phyloP scores from a whole-genome alignment of 108 stramenopile genomes.

The Mediolabrus comicus region DNA sequence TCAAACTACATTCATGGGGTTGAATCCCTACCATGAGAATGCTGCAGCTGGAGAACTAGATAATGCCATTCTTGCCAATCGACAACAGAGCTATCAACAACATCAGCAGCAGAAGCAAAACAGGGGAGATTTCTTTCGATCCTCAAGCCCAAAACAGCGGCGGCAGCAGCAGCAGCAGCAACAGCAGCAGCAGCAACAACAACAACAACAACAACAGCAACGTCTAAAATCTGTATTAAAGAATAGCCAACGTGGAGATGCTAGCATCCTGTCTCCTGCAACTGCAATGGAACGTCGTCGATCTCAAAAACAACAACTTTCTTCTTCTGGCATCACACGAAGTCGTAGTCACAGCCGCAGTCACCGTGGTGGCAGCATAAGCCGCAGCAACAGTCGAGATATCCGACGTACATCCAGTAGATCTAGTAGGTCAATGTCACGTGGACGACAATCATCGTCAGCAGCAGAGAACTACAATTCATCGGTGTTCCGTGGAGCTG shows the following conservation, averaged over 20 bases:
- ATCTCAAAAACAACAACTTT: not conserved
- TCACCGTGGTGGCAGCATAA: constrained; percentile 10
- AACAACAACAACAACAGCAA: not conserved
- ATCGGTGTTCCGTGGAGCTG: constrained; percentile 36
- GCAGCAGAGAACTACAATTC: constrained; percentile 20
- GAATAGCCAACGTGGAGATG: not conserved
- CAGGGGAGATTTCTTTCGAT: not conserved
- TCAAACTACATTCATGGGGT: constrained; percentile 8
- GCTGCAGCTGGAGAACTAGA: not conserved
- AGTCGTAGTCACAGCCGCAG: constrained; percentile 12
- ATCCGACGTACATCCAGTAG: constrained; percentile 8
- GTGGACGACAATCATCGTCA: constrained; percentile 13
- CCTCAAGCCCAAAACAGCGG: not conserved
- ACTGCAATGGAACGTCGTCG: constrained; percentile 21
- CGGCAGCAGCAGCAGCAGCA: not conserved
- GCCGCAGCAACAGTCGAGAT: constrained; percentile 4
- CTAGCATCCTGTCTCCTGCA: constrained; percentile 8
- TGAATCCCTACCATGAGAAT: constrained; percentile 17
- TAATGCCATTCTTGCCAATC: not conserved
- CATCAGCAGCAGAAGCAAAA: not conserved
- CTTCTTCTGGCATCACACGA: not conserved
- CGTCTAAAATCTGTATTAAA: not conserved
- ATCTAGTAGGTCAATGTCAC: constrained; percentile 10
- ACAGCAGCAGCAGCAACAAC: not conserved
- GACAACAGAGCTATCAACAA: not conserved